These are phyloP conservation scores for Puccinia polysora DNA, from an alignment of 1,284 basidiomycete species.

Conservation along the genomic window DNA sequence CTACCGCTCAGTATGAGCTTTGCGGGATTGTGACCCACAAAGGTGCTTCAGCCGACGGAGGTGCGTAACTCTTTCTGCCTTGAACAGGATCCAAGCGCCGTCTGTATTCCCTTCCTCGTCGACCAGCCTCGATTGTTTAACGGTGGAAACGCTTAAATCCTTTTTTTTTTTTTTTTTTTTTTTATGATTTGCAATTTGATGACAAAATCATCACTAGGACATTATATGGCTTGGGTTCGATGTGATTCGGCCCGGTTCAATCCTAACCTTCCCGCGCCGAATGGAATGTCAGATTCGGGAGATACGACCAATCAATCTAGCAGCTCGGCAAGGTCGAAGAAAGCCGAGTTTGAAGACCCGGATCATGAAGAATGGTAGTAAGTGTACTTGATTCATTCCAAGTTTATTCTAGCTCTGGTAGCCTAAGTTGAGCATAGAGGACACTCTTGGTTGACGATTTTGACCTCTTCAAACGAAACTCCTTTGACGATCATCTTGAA, in stretches of 20 bases:
- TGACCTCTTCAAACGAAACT: no score
- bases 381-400: background rate
- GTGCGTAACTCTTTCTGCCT: constrained; percentile 46
- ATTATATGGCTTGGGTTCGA: constrained; percentile 46
- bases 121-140: background rate
- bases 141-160: background rate
- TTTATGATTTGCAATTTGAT: background rate
- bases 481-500: no score
- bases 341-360: constrained; percentile 27
- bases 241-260: constrained; percentile 36
- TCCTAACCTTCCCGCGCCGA: constrained; percentile 40
- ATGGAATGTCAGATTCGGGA: no score
- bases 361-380: constrained; percentile 43
- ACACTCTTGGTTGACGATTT: no score
- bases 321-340: background rate
- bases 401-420: no score
- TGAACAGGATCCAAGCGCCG: constrained; percentile 30
- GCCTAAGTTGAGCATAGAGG: no score
- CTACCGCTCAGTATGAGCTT: constrained; percentile 75
- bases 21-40: constrained; percentile 94
- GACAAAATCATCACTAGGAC: constrained; percentile 17
- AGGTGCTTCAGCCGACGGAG: constrained; percentile 85
- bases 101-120: constrained; percentile 12
- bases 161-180: background rate
- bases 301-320: no score